phyloP scores from a whole-genome alignment of 2,329 filamentous ascomycete species.

The Arthrobotrys megalospora region DNA sequence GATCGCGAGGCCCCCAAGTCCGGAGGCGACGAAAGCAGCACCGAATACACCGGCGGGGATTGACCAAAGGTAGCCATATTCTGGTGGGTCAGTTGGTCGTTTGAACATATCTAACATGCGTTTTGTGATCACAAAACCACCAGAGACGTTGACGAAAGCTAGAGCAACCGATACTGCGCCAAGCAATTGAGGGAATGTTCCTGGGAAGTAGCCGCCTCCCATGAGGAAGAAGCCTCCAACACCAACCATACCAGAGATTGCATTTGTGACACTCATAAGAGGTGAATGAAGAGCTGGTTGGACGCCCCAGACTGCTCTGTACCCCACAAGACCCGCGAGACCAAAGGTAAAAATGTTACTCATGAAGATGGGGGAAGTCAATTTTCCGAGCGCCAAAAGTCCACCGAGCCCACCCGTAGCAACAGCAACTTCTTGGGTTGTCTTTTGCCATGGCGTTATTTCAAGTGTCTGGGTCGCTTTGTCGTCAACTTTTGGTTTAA shows the following conservation, averaged over 20 bases:
- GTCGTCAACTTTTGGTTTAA: conserved; percentile 66
- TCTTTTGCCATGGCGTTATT: conserved; percentile 86
- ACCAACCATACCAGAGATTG: conserved; percentile 90
- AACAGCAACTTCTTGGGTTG: conserved; percentile 79
- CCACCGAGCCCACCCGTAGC: conserved; percentile 84
- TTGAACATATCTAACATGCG: conserved; percentile 95
- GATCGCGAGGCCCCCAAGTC: conserved; percentile 78
- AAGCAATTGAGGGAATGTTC: conserved; percentile 83
- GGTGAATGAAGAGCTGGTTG: conserved; percentile 86
- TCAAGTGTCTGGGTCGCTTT: conserved; percentile 73
- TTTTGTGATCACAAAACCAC: conserved; percentile 92
- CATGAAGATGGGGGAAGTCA: conserved; percentile 89
- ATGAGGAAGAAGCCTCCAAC: conserved; percentile 90
- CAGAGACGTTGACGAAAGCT: conserved; percentile 89
- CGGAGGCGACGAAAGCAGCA: conserved; percentile 84
- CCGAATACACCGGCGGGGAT: conserved; percentile 83
- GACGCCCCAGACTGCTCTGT: conserved; percentile 90
- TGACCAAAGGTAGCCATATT: conserved; percentile 89
- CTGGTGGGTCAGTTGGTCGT: conserved; percentile 84
- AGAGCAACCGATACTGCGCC: conserved; percentile 85
- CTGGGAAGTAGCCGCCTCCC: conserved; percentile 83
- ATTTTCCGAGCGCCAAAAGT: conserved; percentile 82
- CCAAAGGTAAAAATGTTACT: conserved; percentile 87
- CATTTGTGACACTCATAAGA: conserved; percentile 93
- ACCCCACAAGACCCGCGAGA: conserved; percentile 86